A percentile compares a stretch with the other conserved stretches of the same genome.
These are phyloP conservation scores for Talaromyces verruculosus DNA, from an alignment of 2,329 filamentous ascomycete genomes.

Conservation along the genomic window DNA sequence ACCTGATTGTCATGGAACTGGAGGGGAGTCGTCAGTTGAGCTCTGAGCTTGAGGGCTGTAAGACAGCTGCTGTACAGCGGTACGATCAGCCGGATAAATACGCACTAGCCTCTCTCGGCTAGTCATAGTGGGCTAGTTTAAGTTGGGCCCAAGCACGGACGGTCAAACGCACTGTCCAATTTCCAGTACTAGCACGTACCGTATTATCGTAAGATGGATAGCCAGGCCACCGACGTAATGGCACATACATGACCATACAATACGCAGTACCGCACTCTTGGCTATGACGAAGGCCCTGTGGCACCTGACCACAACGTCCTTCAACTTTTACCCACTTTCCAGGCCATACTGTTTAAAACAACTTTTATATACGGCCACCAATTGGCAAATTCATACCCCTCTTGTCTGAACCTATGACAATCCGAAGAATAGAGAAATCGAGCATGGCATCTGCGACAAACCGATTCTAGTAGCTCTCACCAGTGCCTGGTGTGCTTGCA, in stretches of 20 bases:
- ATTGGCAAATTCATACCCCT: conserved; percentile 7
- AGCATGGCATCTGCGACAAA: conserved; percentile 8
- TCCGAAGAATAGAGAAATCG: neutral
- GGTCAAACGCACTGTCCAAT: conserved; percentile 6
- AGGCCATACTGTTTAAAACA: neutral
- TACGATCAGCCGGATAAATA: conserved; percentile 11
- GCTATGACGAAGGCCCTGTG: conserved; percentile 14
- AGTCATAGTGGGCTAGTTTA: neutral
- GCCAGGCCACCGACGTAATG: neutral
- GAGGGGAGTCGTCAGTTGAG: neutral
- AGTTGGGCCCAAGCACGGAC: conserved; percentile 12
- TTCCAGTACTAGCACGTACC: neutral
- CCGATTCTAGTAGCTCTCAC: neutral
- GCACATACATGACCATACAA: conserved; percentile 1
- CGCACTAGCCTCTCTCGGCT: neutral
- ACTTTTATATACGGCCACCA: neutral
- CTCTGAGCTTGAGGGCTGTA: neutral
- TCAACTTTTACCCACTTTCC: neutral
- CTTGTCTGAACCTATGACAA: conserved; percentile 5
- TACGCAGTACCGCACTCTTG: neutral
- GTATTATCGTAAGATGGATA: neutral
- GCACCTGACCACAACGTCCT: conserved; percentile 13
- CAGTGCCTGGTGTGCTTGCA: neutral
- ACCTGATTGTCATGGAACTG: neutral
- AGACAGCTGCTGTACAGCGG: neutral